Base-by-base conservation (phyloP, 192 early-diverging fungal species). In the Podila verticillata region DNA sequence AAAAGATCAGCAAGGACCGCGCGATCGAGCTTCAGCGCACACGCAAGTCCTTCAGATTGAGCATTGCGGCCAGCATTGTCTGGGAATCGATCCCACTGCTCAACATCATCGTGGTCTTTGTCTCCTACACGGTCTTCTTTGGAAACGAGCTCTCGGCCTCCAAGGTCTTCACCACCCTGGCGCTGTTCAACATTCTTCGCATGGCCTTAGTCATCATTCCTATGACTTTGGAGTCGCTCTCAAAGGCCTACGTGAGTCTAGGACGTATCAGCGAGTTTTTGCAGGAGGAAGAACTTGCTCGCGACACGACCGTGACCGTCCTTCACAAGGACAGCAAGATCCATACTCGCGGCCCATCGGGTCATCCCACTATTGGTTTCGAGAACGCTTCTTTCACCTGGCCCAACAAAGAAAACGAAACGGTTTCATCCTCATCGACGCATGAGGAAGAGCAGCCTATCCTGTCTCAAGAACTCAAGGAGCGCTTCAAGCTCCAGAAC, bases 201-300 rank as follows among this genome's bases (percentile, higher is more conserved):
- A 64, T 65, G 48, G 87, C 87, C n/a, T 86, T 93, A 35, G 89
- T 91, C 72, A 87, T 84, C 48, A 54, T 91, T 39, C 90, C 91
- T 4, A 84, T 89, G 32, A 66, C 81, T 12, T 78, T 93, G 49
- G 75, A 87, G 36, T 87, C 83, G 58, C 51, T 85, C 19, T 73
- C 93, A 49, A 87, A 90, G 58, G 75, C 75, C 48, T 9, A 31
- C 28, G 92, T 94, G 54, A 91, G 92, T 58, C 61, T 93, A 24
- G 69, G 57, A 6, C 92, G 94, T 48, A 87, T 99, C 58, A 88
- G 88, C 58, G 75, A 82, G 34, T 98, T 93, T 72, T 84, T 98
- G 48, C 74, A 68, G 19, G 93, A 96, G 36, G 75, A 79, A 4
- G 95, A 96, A 26, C 65, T 97, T 13, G 88, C 91, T 49, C 58